These are phyloP conservation scores for Cynanchum wilfordii DNA, from an alignment of 257 asterid species.

Conservation along the genomic window DNA sequence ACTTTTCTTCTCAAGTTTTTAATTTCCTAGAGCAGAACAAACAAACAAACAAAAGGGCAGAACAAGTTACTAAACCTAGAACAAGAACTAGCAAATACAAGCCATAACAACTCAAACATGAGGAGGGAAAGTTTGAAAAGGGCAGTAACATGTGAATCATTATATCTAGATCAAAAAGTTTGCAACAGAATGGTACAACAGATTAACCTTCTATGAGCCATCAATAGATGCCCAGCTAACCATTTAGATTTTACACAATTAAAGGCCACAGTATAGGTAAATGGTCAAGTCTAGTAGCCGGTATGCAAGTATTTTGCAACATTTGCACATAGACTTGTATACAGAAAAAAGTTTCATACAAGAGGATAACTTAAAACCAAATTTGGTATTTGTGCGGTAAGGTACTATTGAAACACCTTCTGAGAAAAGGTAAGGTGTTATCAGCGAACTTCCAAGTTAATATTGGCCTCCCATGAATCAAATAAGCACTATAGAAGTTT, in stretches of 20 bases:
- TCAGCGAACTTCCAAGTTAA: constrained; percentile 38
- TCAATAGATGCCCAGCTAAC: neutral
- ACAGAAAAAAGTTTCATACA: neutral
- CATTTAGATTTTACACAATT: neutral
- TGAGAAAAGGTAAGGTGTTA: constrained; percentile 29
- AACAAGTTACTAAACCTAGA: neutral
- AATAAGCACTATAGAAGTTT: constrained; percentile 30
- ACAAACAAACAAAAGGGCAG: neutral
- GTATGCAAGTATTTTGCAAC: neutral
- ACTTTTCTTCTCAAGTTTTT: neutral
- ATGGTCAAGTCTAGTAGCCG: neutral
- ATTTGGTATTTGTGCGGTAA: constrained; percentile 20
- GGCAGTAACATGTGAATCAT: neutral
- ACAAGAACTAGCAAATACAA: neutral
- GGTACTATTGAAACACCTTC: constrained; percentile 41
- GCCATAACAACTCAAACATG: neutral
- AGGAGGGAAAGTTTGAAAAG: neutral
- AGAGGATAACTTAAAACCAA: neutral
- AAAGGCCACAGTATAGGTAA: neutral
- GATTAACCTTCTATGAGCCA: no score
- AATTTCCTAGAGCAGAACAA: neutral
- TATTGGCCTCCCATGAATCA: constrained; percentile 54
- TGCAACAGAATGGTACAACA: neutral
- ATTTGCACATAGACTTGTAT: neutral
- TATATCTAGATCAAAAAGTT: neutral